These are phyloP conservation scores for Tolypocladium capitatum DNA, from an alignment of 2,329 filamentous ascomycete genomes.

Conservation along the genomic window DNA sequence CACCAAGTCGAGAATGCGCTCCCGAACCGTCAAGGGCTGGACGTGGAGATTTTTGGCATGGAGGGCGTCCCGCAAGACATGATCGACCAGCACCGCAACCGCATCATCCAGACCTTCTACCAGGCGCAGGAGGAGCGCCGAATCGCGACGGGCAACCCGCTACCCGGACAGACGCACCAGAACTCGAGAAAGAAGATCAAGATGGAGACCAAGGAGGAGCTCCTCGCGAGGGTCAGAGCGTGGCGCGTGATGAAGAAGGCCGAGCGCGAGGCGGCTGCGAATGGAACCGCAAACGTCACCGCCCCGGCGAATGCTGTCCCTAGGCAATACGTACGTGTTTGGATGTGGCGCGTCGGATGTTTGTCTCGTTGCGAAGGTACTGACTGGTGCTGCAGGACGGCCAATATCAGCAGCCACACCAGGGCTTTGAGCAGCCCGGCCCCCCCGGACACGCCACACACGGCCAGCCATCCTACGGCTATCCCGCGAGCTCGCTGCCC, in stretches of 20 bases:
- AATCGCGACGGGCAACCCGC: constrained; percentile 71
- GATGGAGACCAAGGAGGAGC: constrained; percentile 60
- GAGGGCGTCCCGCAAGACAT: constrained; percentile 87
- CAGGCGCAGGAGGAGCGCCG: constrained; percentile 73
- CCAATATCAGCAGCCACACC: constrained; percentile 15
- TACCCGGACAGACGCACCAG: constrained; percentile 50
- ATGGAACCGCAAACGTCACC: constrained; percentile 29
- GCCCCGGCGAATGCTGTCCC: constrained; percentile 30
- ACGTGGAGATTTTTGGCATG: constrained; percentile 97
- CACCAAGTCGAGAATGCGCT: constrained; percentile 84
- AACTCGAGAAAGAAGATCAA: constrained; percentile 58
- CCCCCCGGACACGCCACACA: constrained; percentile 11
- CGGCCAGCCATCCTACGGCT: constrained; percentile 15
- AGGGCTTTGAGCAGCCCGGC: constrained; percentile 9
- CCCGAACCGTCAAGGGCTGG: constrained; percentile 69
- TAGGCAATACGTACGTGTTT: constrained; percentile 42
- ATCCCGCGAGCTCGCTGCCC: constrained; percentile 28
- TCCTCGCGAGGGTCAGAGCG: constrained; percentile 69
- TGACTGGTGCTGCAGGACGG: not conserved
- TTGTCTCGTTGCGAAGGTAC: too few relatives aligned
- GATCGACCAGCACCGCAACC: constrained; percentile 69
- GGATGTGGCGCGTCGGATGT: not conserved
- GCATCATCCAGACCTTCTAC: constrained; percentile 76
- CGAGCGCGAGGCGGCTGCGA: constrained; percentile 31
- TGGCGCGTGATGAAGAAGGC: constrained; percentile 58